Evolutionary conservation across 139 green algal genomes (phyloP).

Genomic region (Asterochloris erici): DNA sequence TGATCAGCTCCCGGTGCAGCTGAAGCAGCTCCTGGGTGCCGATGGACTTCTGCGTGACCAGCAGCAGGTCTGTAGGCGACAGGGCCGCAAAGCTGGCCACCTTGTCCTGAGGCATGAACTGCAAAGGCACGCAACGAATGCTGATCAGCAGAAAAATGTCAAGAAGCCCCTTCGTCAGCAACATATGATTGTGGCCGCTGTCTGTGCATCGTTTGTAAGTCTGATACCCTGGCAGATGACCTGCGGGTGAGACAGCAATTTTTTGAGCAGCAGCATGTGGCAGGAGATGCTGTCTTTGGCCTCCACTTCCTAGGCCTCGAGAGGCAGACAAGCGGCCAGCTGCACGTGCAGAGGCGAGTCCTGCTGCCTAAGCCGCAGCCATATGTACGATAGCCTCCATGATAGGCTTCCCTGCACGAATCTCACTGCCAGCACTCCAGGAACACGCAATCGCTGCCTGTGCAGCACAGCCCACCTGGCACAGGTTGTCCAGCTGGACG

Average conservation of each 20-base stretch:
- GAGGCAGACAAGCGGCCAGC: too few species aligned
- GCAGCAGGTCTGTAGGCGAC: constrained; percentile 74
- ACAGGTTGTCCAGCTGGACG: constrained; percentile 98
- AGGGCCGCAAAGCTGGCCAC: constrained; percentile 88
- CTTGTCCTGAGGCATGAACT: constrained; percentile 96
- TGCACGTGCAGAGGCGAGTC: too few species aligned
- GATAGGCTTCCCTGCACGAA: too few species aligned
- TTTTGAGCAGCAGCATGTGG: background rate
- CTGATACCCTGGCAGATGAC: background rate
- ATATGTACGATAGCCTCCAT: too few species aligned
- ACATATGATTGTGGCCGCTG: background rate
- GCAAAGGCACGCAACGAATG: background rate
- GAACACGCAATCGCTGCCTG: background rate
- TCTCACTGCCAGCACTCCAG: too few species aligned
- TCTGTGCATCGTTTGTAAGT: background rate
- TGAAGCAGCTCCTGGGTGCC: constrained; percentile 67
- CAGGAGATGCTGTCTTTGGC: too few species aligned
- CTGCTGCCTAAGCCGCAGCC: too few species aligned
- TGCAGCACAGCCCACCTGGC: constrained; percentile 49
- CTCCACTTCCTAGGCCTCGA: too few species aligned
- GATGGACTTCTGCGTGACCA: constrained; percentile 87
- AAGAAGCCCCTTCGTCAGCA: background rate
- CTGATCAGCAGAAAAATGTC: too few species aligned
- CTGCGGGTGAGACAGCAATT: background rate
- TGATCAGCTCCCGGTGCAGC: constrained; percentile 74